A percentile compares a stretch with the other conserved stretches of the same genome.
phyloP scores from a whole-genome alignment of 257 asterid species.

The Catharanthus roseus region DNA sequence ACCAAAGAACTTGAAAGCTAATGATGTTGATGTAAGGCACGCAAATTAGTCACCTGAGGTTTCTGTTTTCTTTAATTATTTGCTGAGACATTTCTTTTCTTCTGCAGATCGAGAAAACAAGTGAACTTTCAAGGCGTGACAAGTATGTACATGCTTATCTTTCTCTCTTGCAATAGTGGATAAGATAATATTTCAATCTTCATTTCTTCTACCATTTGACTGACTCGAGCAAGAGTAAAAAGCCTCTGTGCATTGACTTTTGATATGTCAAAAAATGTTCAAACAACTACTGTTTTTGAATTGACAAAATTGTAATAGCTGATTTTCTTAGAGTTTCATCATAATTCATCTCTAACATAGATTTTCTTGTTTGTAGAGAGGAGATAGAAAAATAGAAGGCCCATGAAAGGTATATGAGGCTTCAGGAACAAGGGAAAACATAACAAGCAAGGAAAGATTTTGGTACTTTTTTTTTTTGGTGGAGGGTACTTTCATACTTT shows the following conservation, averaged over 20 bases:
- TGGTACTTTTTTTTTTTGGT: too few relatives aligned
- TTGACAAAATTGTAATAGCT: not conserved
- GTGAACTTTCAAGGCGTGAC: conserved; percentile 90
- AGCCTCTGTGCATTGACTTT: not conserved
- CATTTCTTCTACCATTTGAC: not conserved
- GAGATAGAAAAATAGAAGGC: conserved; percentile 90
- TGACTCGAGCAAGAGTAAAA: not conserved
- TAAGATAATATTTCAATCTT: too few relatives aligned
- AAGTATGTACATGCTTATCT: conserved; percentile 46
- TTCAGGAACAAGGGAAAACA: conserved; percentile 98
- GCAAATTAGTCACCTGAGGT: not conserved
- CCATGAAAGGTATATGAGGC: conserved; percentile 93
- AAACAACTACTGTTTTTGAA: not conserved
- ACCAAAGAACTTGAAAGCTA: conserved; percentile 84
- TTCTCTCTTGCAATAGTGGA: too few relatives aligned
- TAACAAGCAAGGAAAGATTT: conserved; percentile 90
- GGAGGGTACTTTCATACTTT: too few relatives aligned
- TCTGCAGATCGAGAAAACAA: conserved; percentile 74
- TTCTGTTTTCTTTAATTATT: not conserved
- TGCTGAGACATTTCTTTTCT: conserved; percentile 12
- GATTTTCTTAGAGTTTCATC: not conserved
- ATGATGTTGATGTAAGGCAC: conserved; percentile 65
- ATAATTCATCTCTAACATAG: not conserved
- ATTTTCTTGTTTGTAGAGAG: conserved; percentile 47
- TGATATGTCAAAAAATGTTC: not conserved